A percentile compares a stretch with the other conserved stretches of the same genome.
Evolutionary conservation across 768 basidiomycete species (phyloP).

Genomic region (Suillus spraguei): DNA sequence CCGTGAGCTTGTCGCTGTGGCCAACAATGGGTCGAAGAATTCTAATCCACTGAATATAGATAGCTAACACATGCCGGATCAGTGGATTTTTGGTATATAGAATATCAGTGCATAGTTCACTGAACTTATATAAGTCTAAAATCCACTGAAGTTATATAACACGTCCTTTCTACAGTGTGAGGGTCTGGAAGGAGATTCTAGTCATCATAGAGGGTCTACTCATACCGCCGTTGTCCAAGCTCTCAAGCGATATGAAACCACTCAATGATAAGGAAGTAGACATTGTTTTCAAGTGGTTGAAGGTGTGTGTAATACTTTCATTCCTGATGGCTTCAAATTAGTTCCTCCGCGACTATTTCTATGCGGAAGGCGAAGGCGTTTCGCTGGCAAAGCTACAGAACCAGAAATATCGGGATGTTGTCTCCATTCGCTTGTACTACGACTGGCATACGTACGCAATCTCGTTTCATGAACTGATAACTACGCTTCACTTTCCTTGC

Average conservation of each 20-base stretch:
- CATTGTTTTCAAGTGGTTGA: constrained; percentile 98
- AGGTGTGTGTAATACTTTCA: constrained; percentile 51
- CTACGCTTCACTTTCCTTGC: constrained; percentile 15
- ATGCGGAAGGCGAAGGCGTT: constrained; percentile 91
- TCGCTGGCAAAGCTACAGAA: constrained; percentile 87
- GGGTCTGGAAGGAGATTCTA: constrained; percentile 96
- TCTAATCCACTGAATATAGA: no score
- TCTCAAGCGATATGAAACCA: constrained; percentile 87
- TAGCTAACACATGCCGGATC: no score
- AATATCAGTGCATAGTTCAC: no score
- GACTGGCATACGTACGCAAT: constrained; percentile 87
- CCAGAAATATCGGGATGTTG: constrained; percentile 89
- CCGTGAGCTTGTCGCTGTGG: constrained; percentile 93
- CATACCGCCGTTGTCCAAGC: constrained; percentile 87
- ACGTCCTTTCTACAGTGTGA: no score
- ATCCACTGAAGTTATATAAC: no score
- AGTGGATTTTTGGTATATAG: no score
- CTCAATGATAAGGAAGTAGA: constrained; percentile 96
- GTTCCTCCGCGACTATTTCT: constrained; percentile 95
- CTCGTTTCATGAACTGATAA: neutral
- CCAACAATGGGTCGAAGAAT: constrained; percentile 84
- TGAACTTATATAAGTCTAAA: no score
- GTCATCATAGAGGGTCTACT: constrained; percentile 83
- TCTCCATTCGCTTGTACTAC: constrained; percentile 92
- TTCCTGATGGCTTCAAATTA: constrained; percentile 31